Evolutionary conservation across 2,329 filamentous ascomycete genomes (phyloP).

Genomic region (Cladosporium austrohemisphaericum): DNA sequence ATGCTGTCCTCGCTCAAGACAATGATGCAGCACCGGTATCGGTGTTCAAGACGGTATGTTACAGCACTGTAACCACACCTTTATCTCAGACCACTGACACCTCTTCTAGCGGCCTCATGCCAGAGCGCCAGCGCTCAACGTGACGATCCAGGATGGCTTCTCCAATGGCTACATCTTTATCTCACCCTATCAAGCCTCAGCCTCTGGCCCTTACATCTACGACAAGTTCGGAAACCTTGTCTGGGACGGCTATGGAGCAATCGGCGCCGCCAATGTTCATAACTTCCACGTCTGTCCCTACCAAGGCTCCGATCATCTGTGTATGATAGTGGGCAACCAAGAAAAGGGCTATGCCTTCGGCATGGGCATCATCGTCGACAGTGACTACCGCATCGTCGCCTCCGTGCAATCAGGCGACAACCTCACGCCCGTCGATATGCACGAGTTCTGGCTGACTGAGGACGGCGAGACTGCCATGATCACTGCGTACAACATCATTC

Average conservation of each 20-base stretch:
- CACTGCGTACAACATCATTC: conserved; percentile 24
- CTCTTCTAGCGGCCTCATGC: conserved; percentile 23
- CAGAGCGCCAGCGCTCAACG: conserved; percentile 23
- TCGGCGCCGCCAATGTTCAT: conserved; percentile 38
- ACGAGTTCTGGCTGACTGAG: conserved; percentile 44
- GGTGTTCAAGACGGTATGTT: conserved; percentile 12
- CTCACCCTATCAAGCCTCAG: conserved; percentile 20
- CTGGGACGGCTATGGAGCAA: conserved; percentile 37
- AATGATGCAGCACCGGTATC: conserved; percentile 1
- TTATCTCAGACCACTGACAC: background rate
- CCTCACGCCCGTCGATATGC: conserved; percentile 38
- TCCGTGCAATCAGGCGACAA: conserved; percentile 32
- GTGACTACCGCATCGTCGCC: conserved; percentile 42
- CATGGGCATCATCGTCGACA: conserved; percentile 45
- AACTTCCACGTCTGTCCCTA: conserved; percentile 45
- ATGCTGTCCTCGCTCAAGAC: background rate
- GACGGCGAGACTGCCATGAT: conserved; percentile 33
- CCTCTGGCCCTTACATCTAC: conserved; percentile 25
- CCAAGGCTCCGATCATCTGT: conserved; percentile 42
- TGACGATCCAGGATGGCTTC: conserved; percentile 20
- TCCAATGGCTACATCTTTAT: conserved; percentile 25
- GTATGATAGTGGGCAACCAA: conserved; percentile 42
- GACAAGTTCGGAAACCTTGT: conserved; percentile 28
- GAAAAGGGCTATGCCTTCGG: conserved; percentile 41
- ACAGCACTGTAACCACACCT: background rate